Conservation (phyloP, 192 early-diverging fungal species). For the Nowakowskiella sp. region DNA sequence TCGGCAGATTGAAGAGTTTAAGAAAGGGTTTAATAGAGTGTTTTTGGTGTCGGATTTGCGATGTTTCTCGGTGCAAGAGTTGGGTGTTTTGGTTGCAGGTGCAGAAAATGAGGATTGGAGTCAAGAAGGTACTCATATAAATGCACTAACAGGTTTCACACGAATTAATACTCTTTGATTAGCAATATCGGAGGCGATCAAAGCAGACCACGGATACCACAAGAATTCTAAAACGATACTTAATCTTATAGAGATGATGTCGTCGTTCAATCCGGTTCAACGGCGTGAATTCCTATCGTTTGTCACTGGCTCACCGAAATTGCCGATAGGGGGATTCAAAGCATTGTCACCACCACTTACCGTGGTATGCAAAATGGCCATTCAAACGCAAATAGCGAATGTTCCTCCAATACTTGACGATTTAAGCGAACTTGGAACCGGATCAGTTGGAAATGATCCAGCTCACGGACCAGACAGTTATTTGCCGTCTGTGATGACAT, state of each 20-base stretch:
- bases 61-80: conserved; percentile 65
- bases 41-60: conserved; percentile 62
- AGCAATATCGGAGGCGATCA: conserved; percentile 61
- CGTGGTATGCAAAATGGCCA: conserved; percentile 72
- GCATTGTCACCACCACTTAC: conserved; percentile 73
- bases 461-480: conserved; percentile 64
- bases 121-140: conserved; percentile 37
- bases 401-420: neutral
- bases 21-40: conserved; percentile 70
- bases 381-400: conserved; percentile 35
- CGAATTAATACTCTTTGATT: neutral
- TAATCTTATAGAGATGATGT: conserved; percentile 61
- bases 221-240: conserved; percentile 58
- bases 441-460: neutral
- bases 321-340: conserved; percentile 88
- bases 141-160: neutral
- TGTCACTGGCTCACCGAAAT: conserved; percentile 78
- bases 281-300: conserved; percentile 76
- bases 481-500: conserved; percentile 94
- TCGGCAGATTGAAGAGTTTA: conserved; percentile 69
- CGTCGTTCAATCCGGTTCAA: conserved; percentile 47
- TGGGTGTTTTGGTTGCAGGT: conserved; percentile 60
- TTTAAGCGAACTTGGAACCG: conserved; percentile 3
- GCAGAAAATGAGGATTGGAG: conserved; percentile 71
- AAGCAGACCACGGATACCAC: conserved; percentile 79